Conservation (phyloP, 139 green algal species). For the Desmodesmus armatus region DNA sequence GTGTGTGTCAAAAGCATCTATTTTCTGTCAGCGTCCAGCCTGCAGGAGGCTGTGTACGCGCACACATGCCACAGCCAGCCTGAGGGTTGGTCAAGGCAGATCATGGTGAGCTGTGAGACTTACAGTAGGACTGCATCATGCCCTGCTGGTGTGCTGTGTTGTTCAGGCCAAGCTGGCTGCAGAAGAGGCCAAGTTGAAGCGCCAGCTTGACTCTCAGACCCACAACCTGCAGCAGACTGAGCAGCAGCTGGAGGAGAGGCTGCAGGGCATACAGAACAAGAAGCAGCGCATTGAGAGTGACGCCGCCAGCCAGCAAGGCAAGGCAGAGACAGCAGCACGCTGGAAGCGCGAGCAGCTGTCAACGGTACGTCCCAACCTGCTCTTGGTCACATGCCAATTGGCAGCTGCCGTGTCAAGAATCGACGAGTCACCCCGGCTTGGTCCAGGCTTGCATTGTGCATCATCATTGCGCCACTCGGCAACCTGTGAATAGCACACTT, state of each 20-base stretch:
- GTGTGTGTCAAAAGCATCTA: no score
- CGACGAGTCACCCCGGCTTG: no score
- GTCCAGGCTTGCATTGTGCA: no score
- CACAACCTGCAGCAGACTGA: background rate
- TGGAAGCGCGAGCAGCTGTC: background rate
- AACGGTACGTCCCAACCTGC: background rate
- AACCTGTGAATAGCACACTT: no score
- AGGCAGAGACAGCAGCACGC: background rate
- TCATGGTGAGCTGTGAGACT: background rate
- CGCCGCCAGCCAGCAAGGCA: background rate
- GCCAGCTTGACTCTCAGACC: background rate
- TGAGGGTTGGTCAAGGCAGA: no score
- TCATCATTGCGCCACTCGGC: no score
- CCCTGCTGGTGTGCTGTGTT: background rate
- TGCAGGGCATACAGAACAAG: slow-evolving; percentile 26
- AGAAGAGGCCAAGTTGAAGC: background rate
- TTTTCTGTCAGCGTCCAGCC: no score
- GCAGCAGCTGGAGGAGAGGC: background rate
- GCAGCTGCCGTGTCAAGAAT: no score
- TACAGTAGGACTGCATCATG: background rate
- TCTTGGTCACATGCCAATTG: no score
- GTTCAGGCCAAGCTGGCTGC: background rate
- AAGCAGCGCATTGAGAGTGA: background rate
- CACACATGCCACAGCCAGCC: no score
- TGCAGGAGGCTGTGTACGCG: no score